Evolutionary conservation across 1,139 yeast species (phyloP).

Genomic region (Casaregolazyma lundiana): DNA sequence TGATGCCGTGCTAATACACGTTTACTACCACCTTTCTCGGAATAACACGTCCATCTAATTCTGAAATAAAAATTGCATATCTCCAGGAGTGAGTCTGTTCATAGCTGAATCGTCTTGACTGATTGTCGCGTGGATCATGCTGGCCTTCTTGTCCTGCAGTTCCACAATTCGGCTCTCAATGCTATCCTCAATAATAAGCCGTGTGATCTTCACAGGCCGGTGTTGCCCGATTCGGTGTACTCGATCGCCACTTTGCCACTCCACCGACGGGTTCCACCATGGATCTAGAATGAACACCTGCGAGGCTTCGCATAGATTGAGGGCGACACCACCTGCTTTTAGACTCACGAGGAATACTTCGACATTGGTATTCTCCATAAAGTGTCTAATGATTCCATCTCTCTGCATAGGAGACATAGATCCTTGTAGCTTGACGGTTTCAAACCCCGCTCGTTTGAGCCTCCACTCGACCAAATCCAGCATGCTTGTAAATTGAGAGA

Average conservation of each 20-base stretch:
- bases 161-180: constrained; percentile 95
- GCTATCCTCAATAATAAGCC: constrained; percentile 92
- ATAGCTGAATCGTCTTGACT: constrained; percentile 90
- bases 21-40: too few species aligned
- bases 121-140: constrained; percentile 95
- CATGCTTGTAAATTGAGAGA: constrained; percentile 96
- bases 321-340: constrained; percentile 98
- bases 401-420: constrained; percentile 95
- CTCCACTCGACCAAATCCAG: constrained; percentile 94
- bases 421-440: constrained; percentile 90
- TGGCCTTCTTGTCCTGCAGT: constrained; percentile 93
- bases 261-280: constrained; percentile 99
- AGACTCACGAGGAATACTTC: constrained; percentile 91
- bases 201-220: constrained; percentile 88
- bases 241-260: constrained; percentile 97
- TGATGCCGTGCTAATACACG: too few species aligned
- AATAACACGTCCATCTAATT: too few species aligned
- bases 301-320: constrained; percentile 92
- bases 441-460: constrained; percentile 85
- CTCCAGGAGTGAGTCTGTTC: constrained; percentile 82
- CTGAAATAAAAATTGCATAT: constrained; percentile 86
- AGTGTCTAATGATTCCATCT: constrained; percentile 82
- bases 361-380: constrained; percentile 86
- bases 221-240: constrained; percentile 96
- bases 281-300: constrained; percentile 94